These are phyloP conservation scores for Malassezia caprae DNA, from an alignment of 1,284 basidiomycete species.

Conservation along the genomic window DNA sequence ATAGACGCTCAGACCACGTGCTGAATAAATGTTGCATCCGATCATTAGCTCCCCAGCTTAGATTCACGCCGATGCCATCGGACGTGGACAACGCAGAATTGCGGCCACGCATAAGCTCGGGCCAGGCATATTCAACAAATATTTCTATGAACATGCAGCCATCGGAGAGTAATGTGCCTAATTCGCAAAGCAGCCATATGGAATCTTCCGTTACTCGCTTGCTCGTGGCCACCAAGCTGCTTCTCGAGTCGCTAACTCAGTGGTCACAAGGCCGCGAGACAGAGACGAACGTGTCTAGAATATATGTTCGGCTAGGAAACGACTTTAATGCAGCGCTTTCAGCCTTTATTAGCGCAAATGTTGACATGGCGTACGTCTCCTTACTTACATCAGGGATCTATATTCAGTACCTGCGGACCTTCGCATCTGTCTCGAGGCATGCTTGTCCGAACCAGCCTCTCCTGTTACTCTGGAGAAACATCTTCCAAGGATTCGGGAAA, in stretches of 20 bases:
- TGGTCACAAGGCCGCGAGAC: constrained; percentile 56
- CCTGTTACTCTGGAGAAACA: constrained; percentile 75
- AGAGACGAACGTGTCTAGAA: constrained; percentile 81
- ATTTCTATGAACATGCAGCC: neutral
- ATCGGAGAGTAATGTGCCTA: neutral
- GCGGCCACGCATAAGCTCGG: neutral
- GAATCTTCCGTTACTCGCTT: constrained; percentile 87
- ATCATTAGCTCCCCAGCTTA: neutral
- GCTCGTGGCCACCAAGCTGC: constrained; percentile 84
- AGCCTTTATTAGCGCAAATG: constrained; percentile 73
- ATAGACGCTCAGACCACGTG: neutral
- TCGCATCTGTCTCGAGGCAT: constrained; percentile 74
- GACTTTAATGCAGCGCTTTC: constrained; percentile 89
- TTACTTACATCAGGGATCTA: constrained; percentile 60
- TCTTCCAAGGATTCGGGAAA: constrained; percentile 78
- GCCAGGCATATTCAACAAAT: neutral
- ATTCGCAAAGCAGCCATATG: constrained; percentile 50
- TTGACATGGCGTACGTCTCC: constrained; percentile 73
- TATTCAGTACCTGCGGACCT: constrained; percentile 79
- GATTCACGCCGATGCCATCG: neutral
- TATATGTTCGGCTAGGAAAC: constrained; percentile 90
- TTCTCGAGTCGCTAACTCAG: constrained; percentile 78
- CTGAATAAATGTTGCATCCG: neutral
- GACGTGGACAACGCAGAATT: neutral
- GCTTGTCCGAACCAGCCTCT: constrained; percentile 78